Conservation (phyloP, 257 asterid species). For the Anisodus acutangulus region DNA sequence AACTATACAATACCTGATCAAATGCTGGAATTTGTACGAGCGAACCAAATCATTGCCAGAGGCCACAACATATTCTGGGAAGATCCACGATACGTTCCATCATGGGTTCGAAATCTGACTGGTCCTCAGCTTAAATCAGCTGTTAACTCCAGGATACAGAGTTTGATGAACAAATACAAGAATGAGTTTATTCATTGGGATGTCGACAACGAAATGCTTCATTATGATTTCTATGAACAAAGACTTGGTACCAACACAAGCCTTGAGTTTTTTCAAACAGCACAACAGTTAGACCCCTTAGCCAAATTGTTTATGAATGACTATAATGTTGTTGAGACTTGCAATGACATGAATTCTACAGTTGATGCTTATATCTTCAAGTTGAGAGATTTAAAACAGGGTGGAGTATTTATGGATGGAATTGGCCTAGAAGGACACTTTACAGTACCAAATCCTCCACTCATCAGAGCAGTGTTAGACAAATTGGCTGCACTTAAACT, state of each 20-base stretch:
- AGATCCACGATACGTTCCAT: conserved; percentile 40
- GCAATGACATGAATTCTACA: conserved; percentile 47
- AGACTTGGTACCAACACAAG: conserved; percentile 51
- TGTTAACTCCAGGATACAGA: conserved; percentile 43
- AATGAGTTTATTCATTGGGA: conserved; percentile 58
- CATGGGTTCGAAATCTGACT: conserved; percentile 49
- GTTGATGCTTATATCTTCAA: conserved; percentile 48
- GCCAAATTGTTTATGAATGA: conserved; percentile 58
- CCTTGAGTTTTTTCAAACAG: conserved; percentile 43
- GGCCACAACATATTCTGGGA: conserved; percentile 61
- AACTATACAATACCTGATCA: conserved; percentile 47
- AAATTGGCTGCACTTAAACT: conserved; percentile 55
- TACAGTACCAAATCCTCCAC: conserved; percentile 50
- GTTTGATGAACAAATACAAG: conserved; percentile 47
- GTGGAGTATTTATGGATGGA: conserved; percentile 51
- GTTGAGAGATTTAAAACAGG: conserved; percentile 44
- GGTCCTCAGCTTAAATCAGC: conserved; percentile 39
- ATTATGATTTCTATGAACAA: conserved; percentile 45
- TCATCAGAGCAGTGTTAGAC: conserved; percentile 54
- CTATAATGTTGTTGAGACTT: conserved; percentile 56
- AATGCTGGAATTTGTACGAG: conserved; percentile 47
- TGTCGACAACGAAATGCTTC: conserved; percentile 50
- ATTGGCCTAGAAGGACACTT: conserved; percentile 61
- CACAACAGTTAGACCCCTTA: conserved; percentile 46
- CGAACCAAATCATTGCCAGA: conserved; percentile 44